Evolutionary conservation across 805 yeast genomes (phyloP).

Genomic region (Wickerhamomyces bisporus): DNA sequence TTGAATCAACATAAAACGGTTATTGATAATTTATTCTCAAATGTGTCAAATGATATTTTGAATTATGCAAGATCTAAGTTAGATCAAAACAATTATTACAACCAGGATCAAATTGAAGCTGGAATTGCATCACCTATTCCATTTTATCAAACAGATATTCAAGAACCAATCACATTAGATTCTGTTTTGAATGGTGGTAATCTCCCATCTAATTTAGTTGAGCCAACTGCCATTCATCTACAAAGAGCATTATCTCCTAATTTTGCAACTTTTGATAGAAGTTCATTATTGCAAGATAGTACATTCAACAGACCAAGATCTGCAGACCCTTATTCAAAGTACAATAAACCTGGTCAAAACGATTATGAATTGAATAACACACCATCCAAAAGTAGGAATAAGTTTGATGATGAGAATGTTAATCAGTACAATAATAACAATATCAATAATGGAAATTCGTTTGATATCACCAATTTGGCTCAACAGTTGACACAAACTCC

Average conservation of each 20-base stretch:
- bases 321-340: constrained; percentile 32
- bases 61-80: constrained; percentile 43
- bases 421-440: constrained; percentile 4
- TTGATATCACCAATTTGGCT: constrained; percentile 24
- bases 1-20: constrained; percentile 48
- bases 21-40: constrained; percentile 48
- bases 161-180: constrained; percentile 35
- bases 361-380: constrained; percentile 7
- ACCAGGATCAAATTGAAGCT: background rate
- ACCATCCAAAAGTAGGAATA: constrained; percentile 18
- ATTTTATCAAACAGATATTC: constrained; percentile 19
- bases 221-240: constrained; percentile 19
- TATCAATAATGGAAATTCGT: constrained; percentile 13
- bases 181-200: constrained; percentile 30
- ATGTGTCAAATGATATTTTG: constrained; percentile 47
- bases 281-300: constrained; percentile 18
- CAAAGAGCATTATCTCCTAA: constrained; percentile 28
- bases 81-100: constrained; percentile 24
- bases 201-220: constrained; percentile 36
- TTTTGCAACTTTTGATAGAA: constrained; percentile 15
- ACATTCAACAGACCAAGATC: constrained; percentile 34
- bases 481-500: constrained; percentile 22
- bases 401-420: constrained; percentile 13
- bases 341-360: background rate
- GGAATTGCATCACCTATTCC: constrained; percentile 18